Evolutionary conservation across 1,284 basidiomycete genomes (phyloP).

Genomic region (Anthracocystis setariae): DNA sequence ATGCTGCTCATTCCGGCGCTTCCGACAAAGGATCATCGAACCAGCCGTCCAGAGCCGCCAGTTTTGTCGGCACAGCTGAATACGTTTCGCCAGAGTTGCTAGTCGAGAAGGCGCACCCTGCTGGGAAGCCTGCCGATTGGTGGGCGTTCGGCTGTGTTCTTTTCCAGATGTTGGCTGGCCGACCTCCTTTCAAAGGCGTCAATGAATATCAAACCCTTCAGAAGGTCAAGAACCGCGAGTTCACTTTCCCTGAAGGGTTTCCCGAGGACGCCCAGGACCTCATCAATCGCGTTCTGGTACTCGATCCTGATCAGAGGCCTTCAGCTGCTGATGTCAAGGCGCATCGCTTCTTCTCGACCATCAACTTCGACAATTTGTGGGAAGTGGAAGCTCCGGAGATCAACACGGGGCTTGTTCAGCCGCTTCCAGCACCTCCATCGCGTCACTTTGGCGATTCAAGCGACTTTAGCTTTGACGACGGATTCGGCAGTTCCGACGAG

Average conservation of each 20-base stretch:
- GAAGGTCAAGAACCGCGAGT: conserved; percentile 71
- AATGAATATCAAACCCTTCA: conserved; percentile 74
- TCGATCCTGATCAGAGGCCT: conserved; percentile 50
- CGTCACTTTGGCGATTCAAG: conserved; percentile 18
- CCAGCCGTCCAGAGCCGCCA: conserved; percentile 71
- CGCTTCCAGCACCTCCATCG: conserved; percentile 10
- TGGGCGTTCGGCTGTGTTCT: conserved; percentile 74
- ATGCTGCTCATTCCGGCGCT: not conserved
- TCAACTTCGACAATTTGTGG: conserved; percentile 58
- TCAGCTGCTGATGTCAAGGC: conserved; percentile 38
- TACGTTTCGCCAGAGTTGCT: conserved; percentile 94
- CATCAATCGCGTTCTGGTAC: conserved; percentile 69
- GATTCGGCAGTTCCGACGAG: conserved; percentile 40
- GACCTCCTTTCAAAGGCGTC: conserved; percentile 72
- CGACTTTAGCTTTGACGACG: conserved; percentile 49
- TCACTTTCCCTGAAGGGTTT: conserved; percentile 70
- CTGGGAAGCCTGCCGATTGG: conserved; percentile 70
- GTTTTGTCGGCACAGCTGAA: conserved; percentile 95
- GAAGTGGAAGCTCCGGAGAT: conserved; percentile 27
- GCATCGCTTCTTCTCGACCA: conserved; percentile 50
- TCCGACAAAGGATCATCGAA: not conserved
- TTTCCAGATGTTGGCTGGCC: conserved; percentile 72
- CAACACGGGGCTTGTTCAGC: conserved; percentile 44
- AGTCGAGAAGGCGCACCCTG: conserved; percentile 72
- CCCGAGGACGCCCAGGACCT: conserved; percentile 70